Base-by-base conservation (phyloP, 108 stramenopile species). In the Pseudonitzschia multiseries region DNA sequence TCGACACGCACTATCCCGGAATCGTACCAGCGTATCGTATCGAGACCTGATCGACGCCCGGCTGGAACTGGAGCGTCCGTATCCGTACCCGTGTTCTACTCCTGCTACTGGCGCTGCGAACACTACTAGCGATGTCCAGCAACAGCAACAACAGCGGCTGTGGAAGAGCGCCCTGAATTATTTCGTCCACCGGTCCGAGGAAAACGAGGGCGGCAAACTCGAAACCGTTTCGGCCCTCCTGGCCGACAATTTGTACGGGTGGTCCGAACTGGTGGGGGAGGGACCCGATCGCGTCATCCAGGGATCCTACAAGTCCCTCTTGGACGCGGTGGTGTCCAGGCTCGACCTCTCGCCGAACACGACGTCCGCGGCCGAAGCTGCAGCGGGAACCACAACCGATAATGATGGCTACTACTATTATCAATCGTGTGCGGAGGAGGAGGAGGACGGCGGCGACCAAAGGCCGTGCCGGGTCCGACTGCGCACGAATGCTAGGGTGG, bases 171-270 rank as follows among this genome's bases (percentile, higher is more conserved):
- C 36, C 13, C 21, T 76, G 57, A 62, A 61, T 28, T 76, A 70
- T 26, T 36, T 77, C n/a, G 63, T 32, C n/a, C 71, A 77, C 32
- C 21, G 54, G n/a, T 48, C 36, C 43, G 76, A 77, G 57, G 57
- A 70, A 33, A 62, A 72, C 48, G 76, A 77, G 32, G 76, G 76
- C 31, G 76, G 71, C 41, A 51, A 31, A 18, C 59, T 76, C 3
- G 2, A 60, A 6, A 42, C 2, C 32, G 48, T 76, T 22, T 65
- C 63, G 2, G 70, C 69, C 27, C n/a, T 31, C 0, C 24, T 76
- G 15, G 54, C 43, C 0, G 54, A 69, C 4, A 28, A 36, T 18
- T 62, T 70, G 13, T 32, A 71, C 17, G n/a, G 28, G 15, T 48
- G 46, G 46, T 18, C 14, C 17, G 46, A 48, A 48, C 14, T 1